Conservation (phyloP, 108 stramenopile genomes). For the Nannochloropsis gaditana region DNA sequence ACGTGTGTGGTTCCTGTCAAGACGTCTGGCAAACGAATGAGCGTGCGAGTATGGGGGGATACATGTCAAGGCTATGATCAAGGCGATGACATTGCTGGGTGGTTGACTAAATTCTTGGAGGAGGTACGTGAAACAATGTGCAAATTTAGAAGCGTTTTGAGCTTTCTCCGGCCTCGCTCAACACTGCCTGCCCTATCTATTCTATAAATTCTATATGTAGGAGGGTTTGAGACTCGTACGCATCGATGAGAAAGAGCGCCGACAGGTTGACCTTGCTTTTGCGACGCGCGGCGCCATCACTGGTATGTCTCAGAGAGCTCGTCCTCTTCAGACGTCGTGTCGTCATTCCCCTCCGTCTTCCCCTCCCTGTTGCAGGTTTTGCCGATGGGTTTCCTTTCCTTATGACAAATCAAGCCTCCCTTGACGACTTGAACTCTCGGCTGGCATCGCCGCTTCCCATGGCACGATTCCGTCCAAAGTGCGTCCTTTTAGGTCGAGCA, state of each 20-base stretch:
- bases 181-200: too few relatives aligned
- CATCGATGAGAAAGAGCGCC: slow-evolving; percentile 33
- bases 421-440: slow-evolving; percentile 55
- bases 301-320: neutral
- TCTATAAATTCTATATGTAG: neutral
- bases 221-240: slow-evolving; percentile 52
- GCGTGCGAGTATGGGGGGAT: slow-evolving; percentile 56
- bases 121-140: neutral
- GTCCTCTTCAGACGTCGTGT: neutral
- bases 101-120: slow-evolving; percentile 47
- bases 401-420: slow-evolving; percentile 44
- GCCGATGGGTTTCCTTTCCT: slow-evolving; percentile 59
- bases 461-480: slow-evolving; percentile 61
- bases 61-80: slow-evolving; percentile 48
- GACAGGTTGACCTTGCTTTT: slow-evolving; percentile 5
- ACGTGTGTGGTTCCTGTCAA: slow-evolving; percentile 44
- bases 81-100: slow-evolving; percentile 48
- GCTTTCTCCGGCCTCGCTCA: too few relatives aligned
- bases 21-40: slow-evolving; percentile 24
- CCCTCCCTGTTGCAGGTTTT: slow-evolving; percentile 47
- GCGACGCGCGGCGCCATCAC: neutral
- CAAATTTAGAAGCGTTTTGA: neutral
- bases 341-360: neutral
- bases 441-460: slow-evolving; percentile 44
- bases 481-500: neutral